Evolutionary conservation across 1,284 basidiomycete genomes (phyloP).

Genomic region (Melanopsichium pennsylvanicum): DNA sequence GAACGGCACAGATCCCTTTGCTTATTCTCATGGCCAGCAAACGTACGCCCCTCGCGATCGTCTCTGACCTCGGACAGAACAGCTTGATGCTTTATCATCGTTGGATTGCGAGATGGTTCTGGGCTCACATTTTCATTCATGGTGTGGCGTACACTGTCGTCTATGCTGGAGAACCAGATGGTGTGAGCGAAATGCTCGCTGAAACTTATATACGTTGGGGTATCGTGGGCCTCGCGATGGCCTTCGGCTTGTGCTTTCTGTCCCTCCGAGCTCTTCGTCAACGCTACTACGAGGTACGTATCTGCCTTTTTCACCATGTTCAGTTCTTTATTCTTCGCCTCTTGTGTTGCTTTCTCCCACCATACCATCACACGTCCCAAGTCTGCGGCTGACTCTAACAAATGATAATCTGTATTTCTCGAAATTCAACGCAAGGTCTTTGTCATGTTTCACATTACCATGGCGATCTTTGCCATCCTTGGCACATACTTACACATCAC

Average conservation of each 20-base stretch:
- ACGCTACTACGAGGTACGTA: constrained; percentile 12
- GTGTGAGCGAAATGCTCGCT: constrained; percentile 1
- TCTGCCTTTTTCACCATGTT: neutral
- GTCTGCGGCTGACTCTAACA: too few relatives aligned
- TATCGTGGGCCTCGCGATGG: constrained; percentile 18
- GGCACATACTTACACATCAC: constrained; percentile 57
- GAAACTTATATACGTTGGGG: constrained; percentile 59
- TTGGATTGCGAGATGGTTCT: constrained; percentile 55
- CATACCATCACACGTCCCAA: too few relatives aligned
- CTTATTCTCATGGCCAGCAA: constrained; percentile 58
- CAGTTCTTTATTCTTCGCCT: constrained; percentile 5
- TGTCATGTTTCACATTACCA: constrained; percentile 52
- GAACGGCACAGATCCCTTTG: constrained; percentile 53
- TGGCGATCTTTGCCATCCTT: constrained; percentile 49
- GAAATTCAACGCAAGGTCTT: constrained; percentile 44
- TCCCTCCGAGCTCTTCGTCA: constrained; percentile 10
- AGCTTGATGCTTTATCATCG: constrained; percentile 61
- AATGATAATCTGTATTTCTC: too few relatives aligned
- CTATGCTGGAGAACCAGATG: neutral
- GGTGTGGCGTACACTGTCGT: constrained; percentile 16
- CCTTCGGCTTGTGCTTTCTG: constrained; percentile 7
- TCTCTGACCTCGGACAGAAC: constrained; percentile 51
- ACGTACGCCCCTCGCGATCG: constrained; percentile 52
- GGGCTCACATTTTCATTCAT: constrained; percentile 49
- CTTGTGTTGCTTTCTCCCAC: too few relatives aligned